Conservation (phyloP, 1,284 basidiomycete genomes). For the Wallemia hederae region DNA sequence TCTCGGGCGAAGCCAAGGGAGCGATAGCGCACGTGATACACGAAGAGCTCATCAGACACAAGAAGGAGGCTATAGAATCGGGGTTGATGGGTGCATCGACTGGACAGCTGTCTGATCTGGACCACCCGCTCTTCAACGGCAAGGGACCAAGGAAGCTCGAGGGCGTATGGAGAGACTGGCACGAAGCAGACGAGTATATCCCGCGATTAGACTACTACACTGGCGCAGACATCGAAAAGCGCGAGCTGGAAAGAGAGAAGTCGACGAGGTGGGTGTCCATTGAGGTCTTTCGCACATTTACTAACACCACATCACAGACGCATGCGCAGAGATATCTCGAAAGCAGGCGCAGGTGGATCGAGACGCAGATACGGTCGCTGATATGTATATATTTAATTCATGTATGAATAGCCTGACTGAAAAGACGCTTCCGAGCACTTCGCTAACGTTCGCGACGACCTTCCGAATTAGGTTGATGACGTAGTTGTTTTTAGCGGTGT, state of each 20-base stretch:
- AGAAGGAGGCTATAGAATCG: slow-evolving; percentile 76
- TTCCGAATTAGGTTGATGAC: too few relatives aligned
- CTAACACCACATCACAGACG: slow-evolving; percentile 1
- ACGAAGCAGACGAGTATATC: slow-evolving; percentile 63
- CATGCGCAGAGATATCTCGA: slow-evolving; percentile 3
- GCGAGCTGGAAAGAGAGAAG: slow-evolving; percentile 51
- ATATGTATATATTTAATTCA: not conserved
- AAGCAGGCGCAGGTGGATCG: not conserved
- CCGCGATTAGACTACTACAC: slow-evolving; percentile 65
- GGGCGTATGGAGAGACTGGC: slow-evolving; percentile 85
- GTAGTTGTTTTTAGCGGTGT: too few relatives aligned
- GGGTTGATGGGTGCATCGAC: slow-evolving; percentile 37
- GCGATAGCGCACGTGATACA: slow-evolving; percentile 75
- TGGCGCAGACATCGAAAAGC: slow-evolving; percentile 65
- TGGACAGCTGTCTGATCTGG: slow-evolving; percentile 13
- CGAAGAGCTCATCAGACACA: slow-evolving; percentile 80
- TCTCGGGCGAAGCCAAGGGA: slow-evolving; percentile 59
- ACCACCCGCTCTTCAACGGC: slow-evolving; percentile 11
- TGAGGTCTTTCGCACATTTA: not conserved
- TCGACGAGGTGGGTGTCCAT: slow-evolving; percentile 25
- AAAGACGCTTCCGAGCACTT: too few relatives aligned
- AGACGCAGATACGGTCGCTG: not conserved
- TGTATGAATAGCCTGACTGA: too few relatives aligned
- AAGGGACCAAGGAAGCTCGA: slow-evolving; percentile 45
- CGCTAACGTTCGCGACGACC: too few relatives aligned